A percentile compares a stretch with the other conserved stretches of the same genome.
Conservation (phyloP, 495 filamentous ascomycete genomes). For the Penicillium manginii region DNA sequence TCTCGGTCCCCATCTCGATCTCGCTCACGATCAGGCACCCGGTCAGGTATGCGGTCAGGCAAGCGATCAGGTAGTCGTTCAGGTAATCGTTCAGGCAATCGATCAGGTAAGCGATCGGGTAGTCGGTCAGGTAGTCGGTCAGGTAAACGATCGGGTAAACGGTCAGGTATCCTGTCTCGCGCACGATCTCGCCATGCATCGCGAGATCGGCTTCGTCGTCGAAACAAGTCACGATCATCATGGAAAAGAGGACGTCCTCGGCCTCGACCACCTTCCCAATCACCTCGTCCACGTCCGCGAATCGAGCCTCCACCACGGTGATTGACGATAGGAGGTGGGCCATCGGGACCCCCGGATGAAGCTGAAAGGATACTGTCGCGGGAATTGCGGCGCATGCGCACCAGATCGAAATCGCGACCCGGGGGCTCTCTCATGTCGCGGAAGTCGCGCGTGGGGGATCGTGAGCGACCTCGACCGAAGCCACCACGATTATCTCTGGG, state of each 20-base stretch:
- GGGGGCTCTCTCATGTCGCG: slow-evolving; percentile 50
- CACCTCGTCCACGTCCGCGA: slow-evolving; percentile 66
- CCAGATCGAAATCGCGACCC: slow-evolving; percentile 43
- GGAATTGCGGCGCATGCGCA: slow-evolving; percentile 59
- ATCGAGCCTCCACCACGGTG: slow-evolving; percentile 60
- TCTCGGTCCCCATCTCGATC: slow-evolving; percentile 37
- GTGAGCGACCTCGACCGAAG: slow-evolving; percentile 50
- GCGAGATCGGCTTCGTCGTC: slow-evolving; percentile 68
- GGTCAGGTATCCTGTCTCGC: slow-evolving; percentile 39
- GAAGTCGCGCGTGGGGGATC: slow-evolving; percentile 54
- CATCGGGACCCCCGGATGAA: slow-evolving; percentile 70
- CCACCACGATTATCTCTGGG: slow-evolving; percentile 41
- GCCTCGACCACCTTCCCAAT: slow-evolving; percentile 64
- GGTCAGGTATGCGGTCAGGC: no score
- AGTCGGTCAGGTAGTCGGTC: slow-evolving; percentile 39
- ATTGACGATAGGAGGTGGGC: slow-evolving; percentile 48
- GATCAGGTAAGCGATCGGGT: slow-evolving; percentile 34
- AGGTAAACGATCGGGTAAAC: slow-evolving; percentile 30
- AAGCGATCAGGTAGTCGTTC: slow-evolving; percentile 28
- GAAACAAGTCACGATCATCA: slow-evolving; percentile 64
- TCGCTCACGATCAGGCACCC: slow-evolving; percentile 20
- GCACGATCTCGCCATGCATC: slow-evolving; percentile 61
- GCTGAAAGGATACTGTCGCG: slow-evolving; percentile 68
- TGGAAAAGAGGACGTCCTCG: slow-evolving; percentile 57
- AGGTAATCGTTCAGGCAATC: slow-evolving; percentile 33